Conservation (phyloP, 2,329 filamentous ascomycete species). For the Aspergillus pseudotamarii region DNA sequence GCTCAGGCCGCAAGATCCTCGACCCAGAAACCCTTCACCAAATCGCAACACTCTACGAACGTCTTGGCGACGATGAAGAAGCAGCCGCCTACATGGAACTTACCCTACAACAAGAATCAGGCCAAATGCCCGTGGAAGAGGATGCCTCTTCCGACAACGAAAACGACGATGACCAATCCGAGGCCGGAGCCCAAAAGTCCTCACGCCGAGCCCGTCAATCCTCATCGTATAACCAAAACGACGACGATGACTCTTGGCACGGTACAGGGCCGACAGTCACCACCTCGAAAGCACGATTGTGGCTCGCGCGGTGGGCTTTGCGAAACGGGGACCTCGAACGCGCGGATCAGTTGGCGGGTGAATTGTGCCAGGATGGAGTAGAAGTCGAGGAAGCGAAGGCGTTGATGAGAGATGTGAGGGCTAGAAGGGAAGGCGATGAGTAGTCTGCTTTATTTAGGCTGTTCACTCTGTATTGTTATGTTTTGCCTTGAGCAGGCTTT, state of each 20-base stretch:
- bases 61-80: slow-evolving; percentile 74
- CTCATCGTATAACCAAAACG: slow-evolving; percentile 31
- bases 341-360: slow-evolving; percentile 79
- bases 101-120: slow-evolving; percentile 88
- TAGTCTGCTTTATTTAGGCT: slow-evolving; percentile 3
- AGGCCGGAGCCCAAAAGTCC: slow-evolving; percentile 36
- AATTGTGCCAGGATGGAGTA: slow-evolving; percentile 92
- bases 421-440: slow-evolving; percentile 62
- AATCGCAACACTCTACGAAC: slow-evolving; percentile 87
- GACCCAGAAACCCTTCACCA: slow-evolving; percentile 90
- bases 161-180: slow-evolving; percentile 35
- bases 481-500: not conserved
- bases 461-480: not conserved
- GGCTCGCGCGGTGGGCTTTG: slow-evolving; percentile 85
- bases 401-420: slow-evolving; percentile 81
- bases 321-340: slow-evolving; percentile 72
- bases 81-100: slow-evolving; percentile 95
- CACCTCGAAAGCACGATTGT: slow-evolving; percentile 89
- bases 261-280: slow-evolving; percentile 86
- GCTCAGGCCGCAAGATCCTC: slow-evolving; percentile 58
- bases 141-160: slow-evolving; percentile 37
- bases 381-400: slow-evolving; percentile 98
- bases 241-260: slow-evolving; percentile 44
- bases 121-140: slow-evolving; percentile 51
- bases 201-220: slow-evolving; percentile 31